These are phyloP conservation scores for Alternaria conjuncta DNA, from an alignment of 2,329 filamentous ascomycete species.

Conservation along the genomic window DNA sequence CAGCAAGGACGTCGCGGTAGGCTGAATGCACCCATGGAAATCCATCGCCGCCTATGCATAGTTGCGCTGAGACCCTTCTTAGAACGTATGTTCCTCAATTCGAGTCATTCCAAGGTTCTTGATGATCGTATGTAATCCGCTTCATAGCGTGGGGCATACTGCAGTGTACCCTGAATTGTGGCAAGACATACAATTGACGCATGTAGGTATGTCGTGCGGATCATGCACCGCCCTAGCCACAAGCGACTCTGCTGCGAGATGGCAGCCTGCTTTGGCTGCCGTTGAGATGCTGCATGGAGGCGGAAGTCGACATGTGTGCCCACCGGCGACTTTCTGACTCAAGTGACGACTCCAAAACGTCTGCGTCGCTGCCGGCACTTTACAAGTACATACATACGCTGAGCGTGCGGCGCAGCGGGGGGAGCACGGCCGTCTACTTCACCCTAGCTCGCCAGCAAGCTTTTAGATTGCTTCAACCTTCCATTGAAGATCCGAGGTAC, in stretches of 20 bases:
- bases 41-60: constrained; percentile 32
- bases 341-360: constrained; percentile 2
- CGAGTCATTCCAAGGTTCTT: constrained; percentile 12
- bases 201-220: constrained; percentile 46
- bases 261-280: constrained; percentile 29
- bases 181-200: constrained; percentile 39
- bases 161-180: constrained; percentile 37
- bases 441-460: constrained; percentile 31
- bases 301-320: constrained; percentile 25
- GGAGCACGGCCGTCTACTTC: constrained; percentile 22
- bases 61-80: constrained; percentile 27
- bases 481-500: constrained; percentile 16
- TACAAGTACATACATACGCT: constrained; percentile 9
- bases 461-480: constrained; percentile 32
- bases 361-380: constrained; percentile 14
- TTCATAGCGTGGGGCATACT: constrained; percentile 34
- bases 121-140: constrained; percentile 9
- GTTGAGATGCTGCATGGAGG: constrained; percentile 35
- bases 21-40: constrained; percentile 34
- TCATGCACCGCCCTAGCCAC: constrained; percentile 30
- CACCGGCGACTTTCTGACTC: constrained; percentile 1
- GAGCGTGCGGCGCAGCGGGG: constrained; percentile 28
- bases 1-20: constrained; percentile 27
- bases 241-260: constrained; percentile 37
- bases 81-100: constrained; percentile 38